Evolutionary conservation across 345 rosid species (phyloP), one percentile per base, ranked within the genome.

Genomic region (Gossypium raimondii): DNA sequence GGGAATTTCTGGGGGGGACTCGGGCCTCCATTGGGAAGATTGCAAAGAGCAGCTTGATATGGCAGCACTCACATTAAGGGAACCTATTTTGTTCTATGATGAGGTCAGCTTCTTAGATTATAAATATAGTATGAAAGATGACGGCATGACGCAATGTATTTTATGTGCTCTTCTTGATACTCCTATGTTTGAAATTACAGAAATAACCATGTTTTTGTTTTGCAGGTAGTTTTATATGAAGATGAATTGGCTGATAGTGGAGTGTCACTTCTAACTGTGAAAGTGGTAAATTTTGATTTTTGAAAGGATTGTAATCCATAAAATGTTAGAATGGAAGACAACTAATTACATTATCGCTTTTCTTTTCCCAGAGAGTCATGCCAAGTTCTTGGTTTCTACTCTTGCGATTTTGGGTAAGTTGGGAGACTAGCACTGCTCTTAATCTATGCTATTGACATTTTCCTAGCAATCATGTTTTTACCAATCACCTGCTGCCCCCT

Each of bases 211-310:
- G 76, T 67, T 70, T 67, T 72, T 52, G 59, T 57, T 22, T 29
- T 81, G 74, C 88, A 94, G 99, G 94, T 92, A 45, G 87, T 94
- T 75, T 83, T 95, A 81, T 95, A 95, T 69, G 98, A 95, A 89
- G 99, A 95, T 77, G 99, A 95, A 83, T 87, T 95, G 70, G 98
- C 98, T 77, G 98, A 95, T 80, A 95, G 84, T 82, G 99, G 98
- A 77, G 93, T 91, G 70, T 93, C 99, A 16, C 93, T 95, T 78
- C 84, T 93, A 77, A 90, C 96, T 27, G 98, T 93, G 72, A 95
- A 95, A 95, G 98, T 95, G 98, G 99, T 95, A 91, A 82, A 77
- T 78, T 17, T 67, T 68, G 53, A 66, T 16, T 4, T 51, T 27
- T 69, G 14, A 29, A 10, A 16, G 47, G 17, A 51, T 70, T 70